Base-by-base conservation (phyloP, 2,329 filamentous ascomycete genomes). In the Pestalotiopsis sp. region DNA sequence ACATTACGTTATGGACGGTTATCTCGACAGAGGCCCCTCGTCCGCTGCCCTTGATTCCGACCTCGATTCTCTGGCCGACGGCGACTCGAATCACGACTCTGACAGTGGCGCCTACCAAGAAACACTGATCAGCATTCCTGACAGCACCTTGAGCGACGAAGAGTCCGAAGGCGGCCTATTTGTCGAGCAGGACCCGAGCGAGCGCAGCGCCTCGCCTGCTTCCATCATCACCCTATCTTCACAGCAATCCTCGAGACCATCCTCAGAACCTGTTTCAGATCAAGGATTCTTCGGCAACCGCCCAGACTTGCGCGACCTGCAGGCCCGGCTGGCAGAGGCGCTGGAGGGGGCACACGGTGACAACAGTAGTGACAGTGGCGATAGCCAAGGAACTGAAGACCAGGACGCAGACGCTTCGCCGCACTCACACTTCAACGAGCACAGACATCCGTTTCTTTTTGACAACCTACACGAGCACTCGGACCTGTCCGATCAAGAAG, bases 1-100 rank as follows among this genome's bases (percentile, higher is more conserved):
- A 45, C 41, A 41, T 38, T 66, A 36, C 64, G 64, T 66, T 66
- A 66, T 66, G 64, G 64, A 52, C 64, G 17, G 38, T 66, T 66
- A 66, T 23, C 60, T 25, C 25, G 36, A 25, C 31, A 20, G 25
- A 25, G 64, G 27, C n/a, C 38, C 61, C 36, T 12, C 25, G n/a
- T 25, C n/a, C 61, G 38, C 61, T 11, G 12, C 61, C 17, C 39
- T 36, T 60, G 64, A 25, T 41, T 41, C 59, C 64, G 39, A 23
- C 25, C n/a, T n/a, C 64, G 64, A 60, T 17, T 66, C 31, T 31
- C n/a, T 39, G n/a, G 20, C 49, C 23, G 27, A 23, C 17, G 25
- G 9, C 25, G 64, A 66, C 52, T 57, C 45, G 17, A 45, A 66
- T 6, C 31, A 66, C 45, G 45, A 66, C n/a, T 52, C 62, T 14